These are phyloP conservation scores for Cokeromyces recurvatus DNA, from an alignment of 371 early-diverging fungal genomes.

Conservation along the genomic window DNA sequence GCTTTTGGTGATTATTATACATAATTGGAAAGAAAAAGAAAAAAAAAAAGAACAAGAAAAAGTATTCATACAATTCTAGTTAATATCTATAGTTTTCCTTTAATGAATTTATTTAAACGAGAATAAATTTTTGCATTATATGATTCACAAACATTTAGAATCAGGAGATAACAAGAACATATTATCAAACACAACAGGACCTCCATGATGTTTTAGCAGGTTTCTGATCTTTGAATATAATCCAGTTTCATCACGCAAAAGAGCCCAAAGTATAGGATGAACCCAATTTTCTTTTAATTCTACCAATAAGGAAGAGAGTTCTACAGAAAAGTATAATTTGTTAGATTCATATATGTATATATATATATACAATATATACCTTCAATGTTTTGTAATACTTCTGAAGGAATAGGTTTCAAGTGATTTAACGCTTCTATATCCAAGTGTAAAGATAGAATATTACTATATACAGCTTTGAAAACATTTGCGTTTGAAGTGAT, in stretches of 20 bases:
- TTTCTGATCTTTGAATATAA: constrained; percentile 12
- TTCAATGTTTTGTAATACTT: neutral
- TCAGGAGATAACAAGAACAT: constrained; percentile 27
- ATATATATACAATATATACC: constrained; percentile 3
- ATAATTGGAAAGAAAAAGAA: too few species aligned
- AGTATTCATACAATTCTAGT: too few species aligned
- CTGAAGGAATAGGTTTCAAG: neutral
- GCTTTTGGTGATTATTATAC: too few species aligned
- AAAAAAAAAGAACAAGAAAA: too few species aligned
- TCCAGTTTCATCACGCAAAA: constrained; percentile 24
- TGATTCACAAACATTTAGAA: constrained; percentile 1
- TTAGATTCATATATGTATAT: neutral
- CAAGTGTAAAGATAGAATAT: constrained; percentile 13
- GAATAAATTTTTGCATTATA: too few species aligned
- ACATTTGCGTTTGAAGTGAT: constrained; percentile 24
- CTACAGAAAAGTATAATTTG: constrained; percentile 8
- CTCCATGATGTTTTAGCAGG: constrained; percentile 11
- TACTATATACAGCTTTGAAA: constrained; percentile 32
- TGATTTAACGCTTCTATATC: constrained; percentile 2
- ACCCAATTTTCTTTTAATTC: constrained; percentile 14
- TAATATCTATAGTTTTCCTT: too few species aligned
- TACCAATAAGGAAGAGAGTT: constrained; percentile 6
- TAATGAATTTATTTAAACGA: too few species aligned
- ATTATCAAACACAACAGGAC: neutral
- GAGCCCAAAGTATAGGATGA: constrained; percentile 32